Evolutionary conservation across 73 alveolate species (phyloP), one percentile per base, ranked within the genome.

Genomic region (Halteria grandinella): DNA sequence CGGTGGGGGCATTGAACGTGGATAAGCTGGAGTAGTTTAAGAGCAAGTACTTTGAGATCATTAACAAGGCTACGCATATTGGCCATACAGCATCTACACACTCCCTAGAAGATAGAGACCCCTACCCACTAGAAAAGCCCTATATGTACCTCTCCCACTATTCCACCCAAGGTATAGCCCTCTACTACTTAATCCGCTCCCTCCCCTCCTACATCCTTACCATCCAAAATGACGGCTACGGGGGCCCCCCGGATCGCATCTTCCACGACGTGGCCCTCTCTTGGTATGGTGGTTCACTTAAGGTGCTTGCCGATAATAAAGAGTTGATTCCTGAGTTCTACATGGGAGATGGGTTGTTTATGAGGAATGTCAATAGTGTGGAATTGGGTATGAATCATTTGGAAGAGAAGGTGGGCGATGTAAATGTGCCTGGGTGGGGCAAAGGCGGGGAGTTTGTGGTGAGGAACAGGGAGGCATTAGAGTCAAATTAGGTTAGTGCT

Each of bases 1-100:
- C 99, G 24, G 89, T 98, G 10, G 99, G 99, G 21, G 99, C 99
- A 18, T 62, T 97, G 34, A 92, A 95, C 58, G 94, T 88, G 23
- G 92, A 88, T 49, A 82, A 98, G 82, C 83, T 97, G 24, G 94
- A 95, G 52, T 79, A 88, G 44, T 94, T 88, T 62, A 55, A 80
- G 75, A 86, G 85, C 17, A 79, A 85, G 58, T 87, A 80, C 54
- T 70, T 41, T 29, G 85, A 70, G 33, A 59, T 43, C 0, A 33
- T 80, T 14, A 55, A 66, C 52, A 66, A 66, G 31, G 29, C 64
- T 5, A 18, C 25, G 66, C 18, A 17, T 5, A 5, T 45, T 24
- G 64, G 14, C n/a, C 5, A 11, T 11, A 7, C 5, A 5, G 5
- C 47, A 7, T 5, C n/a, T 5, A 7, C 47, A 7, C 47, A 36